Conservation (phyloP, 805 yeast species). For the Nakazawaea siamensis region DNA sequence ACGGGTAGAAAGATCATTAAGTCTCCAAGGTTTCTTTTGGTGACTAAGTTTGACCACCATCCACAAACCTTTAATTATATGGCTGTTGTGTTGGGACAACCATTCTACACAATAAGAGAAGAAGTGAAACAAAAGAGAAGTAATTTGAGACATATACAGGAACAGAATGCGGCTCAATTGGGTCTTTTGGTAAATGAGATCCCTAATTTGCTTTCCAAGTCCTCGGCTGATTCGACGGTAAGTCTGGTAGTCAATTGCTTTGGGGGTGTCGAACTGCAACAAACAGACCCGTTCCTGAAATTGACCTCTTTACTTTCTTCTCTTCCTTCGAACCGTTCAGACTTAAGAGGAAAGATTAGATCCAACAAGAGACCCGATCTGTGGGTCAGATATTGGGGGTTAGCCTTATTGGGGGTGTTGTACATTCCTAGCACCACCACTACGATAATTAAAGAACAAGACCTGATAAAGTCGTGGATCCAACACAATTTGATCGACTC, state of each 20-base stretch:
- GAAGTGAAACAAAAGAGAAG: constrained; percentile 20
- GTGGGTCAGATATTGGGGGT: constrained; percentile 51
- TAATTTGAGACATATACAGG: constrained; percentile 15
- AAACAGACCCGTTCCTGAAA: too few species aligned
- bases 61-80: constrained; percentile 14
- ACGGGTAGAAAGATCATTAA: constrained; percentile 1
- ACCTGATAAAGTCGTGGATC: constrained; percentile 47
- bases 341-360: too few species aligned
- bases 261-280: too few species aligned
- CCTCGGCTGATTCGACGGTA: too few species aligned
- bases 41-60: constrained; percentile 12
- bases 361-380: constrained; percentile 29
- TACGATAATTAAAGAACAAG: constrained; percentile 41
- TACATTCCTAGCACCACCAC: constrained; percentile 47
- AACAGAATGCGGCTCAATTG: constrained; percentile 23
- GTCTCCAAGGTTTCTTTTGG: constrained; percentile 20
- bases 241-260: too few species aligned
- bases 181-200: constrained; percentile 27
- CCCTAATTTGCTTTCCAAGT: too few species aligned
- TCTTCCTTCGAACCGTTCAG: too few species aligned
- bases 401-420: constrained; percentile 27
- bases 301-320: too few species aligned
- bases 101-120: constrained; percentile 23
- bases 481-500: constrained; percentile 57
- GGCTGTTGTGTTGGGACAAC: constrained; percentile 25